Base-by-base conservation (phyloP, 495 filamentous ascomycete species). In the Neurospora tetrasperma region DNA sequence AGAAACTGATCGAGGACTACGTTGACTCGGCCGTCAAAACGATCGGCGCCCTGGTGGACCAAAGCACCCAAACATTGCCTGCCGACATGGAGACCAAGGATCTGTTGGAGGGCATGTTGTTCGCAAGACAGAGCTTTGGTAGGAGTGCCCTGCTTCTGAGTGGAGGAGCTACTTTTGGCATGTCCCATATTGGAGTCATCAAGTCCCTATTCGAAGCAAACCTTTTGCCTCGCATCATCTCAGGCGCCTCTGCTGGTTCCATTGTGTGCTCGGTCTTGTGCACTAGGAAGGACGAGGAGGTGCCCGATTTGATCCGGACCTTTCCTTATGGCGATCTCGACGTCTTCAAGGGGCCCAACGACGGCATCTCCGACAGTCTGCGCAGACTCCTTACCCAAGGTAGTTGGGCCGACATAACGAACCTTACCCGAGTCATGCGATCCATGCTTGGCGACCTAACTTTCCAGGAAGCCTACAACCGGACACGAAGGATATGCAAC, bases 171-270 rank as follows among this genome's bases (percentile, higher is more conserved):
- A 98, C 94, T 1, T 95, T 97, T 80, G 95, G 95, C 38, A 97
- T 98, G 95, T 92, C 92, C 69, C 95, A 98, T 80, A 91, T 98
- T 74, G 95, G 95, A 3, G 94, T 98, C n/a, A 83, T 97, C 74
- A 97, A 97, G 76, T 86, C 91, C 6, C 86, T 98, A 18, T 94
- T 88, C 78, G 89, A 96, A 78, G 83, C 87, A 18, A 87, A 87
- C 1, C 84, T 97, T 4, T 87, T 98, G 3, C 95, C 95, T 9
- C 89, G 94, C 23, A 96, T 98, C 78, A 94, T 98, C 71, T 97
- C 94, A 1, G 95, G 95, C 8, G 92, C 94, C 0, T 97, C 94
- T 1, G 95, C 95, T 4, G 95, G 95, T n/a, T 95, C 93, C 74
- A 97, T 98, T 68, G 93, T 98, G 38, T 93, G 90, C 73, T 87